Evolutionary conservation across 768 basidiomycete genomes (phyloP).

Genomic region (Lentinula sp.): DNA sequence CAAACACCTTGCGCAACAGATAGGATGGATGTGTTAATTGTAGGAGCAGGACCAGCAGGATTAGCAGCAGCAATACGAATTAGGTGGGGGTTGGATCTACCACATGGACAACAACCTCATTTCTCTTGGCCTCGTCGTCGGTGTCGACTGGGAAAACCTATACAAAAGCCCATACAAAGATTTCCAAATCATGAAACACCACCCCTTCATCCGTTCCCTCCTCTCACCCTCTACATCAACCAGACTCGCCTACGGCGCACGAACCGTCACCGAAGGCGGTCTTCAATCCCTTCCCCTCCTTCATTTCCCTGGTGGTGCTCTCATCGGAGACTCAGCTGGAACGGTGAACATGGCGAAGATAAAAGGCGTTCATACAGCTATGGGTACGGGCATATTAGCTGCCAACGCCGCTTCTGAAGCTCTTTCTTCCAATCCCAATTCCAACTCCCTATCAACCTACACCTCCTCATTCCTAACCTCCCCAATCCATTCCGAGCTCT

Average conservation of each 20-base stretch:
- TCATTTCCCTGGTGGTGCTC: constrained; percentile 89
- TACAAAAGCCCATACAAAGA: constrained; percentile 90
- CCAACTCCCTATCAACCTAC: constrained; percentile 2
- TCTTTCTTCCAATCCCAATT: constrained; percentile 30
- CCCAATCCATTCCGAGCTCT: constrained; percentile 82
- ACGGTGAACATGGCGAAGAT: constrained; percentile 97
- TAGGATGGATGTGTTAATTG: constrained; percentile 95
- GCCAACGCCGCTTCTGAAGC: constrained; percentile 80
- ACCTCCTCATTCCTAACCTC: constrained; percentile 51
- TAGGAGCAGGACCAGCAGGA: constrained; percentile 93
- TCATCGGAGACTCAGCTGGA: constrained; percentile 93
- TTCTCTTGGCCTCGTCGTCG: constrained; percentile 86
- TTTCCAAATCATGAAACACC: constrained; percentile 94
- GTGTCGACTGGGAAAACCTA: constrained; percentile 92
- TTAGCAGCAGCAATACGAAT: constrained; percentile 92
- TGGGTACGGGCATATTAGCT: constrained; percentile 98
- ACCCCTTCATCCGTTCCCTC: constrained; percentile 83
- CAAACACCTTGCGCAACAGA: constrained; percentile 84
- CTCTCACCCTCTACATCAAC: constrained; percentile 48
- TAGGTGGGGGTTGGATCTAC: constrained; percentile 93
- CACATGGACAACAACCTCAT: constrained; percentile 94
- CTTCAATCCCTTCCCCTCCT: constrained; percentile 82
- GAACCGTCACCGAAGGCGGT: constrained; percentile 90
- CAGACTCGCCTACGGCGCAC: constrained; percentile 87
- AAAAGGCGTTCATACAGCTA: constrained; percentile 97